Conservation (phyloP, 768 basidiomycete species). For the Auricularia cornea region DNA sequence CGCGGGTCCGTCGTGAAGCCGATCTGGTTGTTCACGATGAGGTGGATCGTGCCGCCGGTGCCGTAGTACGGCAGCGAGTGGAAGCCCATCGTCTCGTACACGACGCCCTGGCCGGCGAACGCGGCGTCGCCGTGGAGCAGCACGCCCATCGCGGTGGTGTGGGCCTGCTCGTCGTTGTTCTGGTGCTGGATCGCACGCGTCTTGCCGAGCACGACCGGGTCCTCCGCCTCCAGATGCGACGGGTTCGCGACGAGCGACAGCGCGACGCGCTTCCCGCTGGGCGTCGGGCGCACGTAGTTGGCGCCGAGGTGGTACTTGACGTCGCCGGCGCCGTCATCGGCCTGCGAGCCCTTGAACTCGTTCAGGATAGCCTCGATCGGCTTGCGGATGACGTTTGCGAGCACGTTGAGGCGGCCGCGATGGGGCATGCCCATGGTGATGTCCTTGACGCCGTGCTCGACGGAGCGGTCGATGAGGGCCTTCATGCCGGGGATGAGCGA, state of each 20-base stretch:
- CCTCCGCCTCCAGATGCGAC: slow-evolving; percentile 94
- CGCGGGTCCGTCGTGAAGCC: slow-evolving; percentile 99
- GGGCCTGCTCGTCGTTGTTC: slow-evolving; percentile 73
- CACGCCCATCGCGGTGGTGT: slow-evolving; percentile 87
- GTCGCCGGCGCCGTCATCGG: slow-evolving; percentile 79
- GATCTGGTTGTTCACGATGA: slow-evolving; percentile 99
- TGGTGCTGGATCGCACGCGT: slow-evolving; percentile 96
- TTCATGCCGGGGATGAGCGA: slow-evolving; percentile 99
- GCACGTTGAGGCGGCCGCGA: slow-evolving; percentile 94
- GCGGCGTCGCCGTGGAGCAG: slow-evolving; percentile 97
- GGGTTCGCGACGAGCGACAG: slow-evolving; percentile 98
- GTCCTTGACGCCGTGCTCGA: slow-evolving; percentile 91
- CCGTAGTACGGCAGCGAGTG: slow-evolving; percentile 92
- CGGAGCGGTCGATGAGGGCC: slow-evolving; percentile 95
- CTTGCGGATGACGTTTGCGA: slow-evolving; percentile 97
- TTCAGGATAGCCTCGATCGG: slow-evolving; percentile 97
- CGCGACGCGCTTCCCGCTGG: slow-evolving; percentile 94
- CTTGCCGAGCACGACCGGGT: slow-evolving; percentile 98
- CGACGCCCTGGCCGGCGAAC: slow-evolving; percentile 95
- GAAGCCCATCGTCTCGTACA: slow-evolving; percentile 99
- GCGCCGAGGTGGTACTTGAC: slow-evolving; percentile 99
- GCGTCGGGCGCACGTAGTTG: slow-evolving; percentile 96
- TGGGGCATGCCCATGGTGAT: slow-evolving; percentile 99
- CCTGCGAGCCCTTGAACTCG: slow-evolving; percentile 76
- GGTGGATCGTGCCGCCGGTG: slow-evolving; percentile 94